Conservation (phyloP, 306 rosid genomes). For the Glycine tomentella region DNA sequence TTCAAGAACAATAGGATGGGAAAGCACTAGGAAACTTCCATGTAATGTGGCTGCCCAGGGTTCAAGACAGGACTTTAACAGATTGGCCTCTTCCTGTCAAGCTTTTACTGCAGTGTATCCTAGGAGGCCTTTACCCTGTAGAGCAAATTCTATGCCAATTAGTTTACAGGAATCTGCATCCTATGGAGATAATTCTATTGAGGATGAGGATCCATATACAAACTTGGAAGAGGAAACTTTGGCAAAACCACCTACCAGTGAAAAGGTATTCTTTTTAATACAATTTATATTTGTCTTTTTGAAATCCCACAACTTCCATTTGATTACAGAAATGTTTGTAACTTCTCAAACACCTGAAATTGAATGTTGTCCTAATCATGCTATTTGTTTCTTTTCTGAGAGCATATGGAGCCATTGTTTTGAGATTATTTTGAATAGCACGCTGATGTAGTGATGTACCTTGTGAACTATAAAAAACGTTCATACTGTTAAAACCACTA, state of each 20-base stretch:
- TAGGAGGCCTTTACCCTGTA: conserved; percentile 35
- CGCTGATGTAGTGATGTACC: background rate
- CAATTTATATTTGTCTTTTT: conserved; percentile 17
- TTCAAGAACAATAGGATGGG: conserved; percentile 48
- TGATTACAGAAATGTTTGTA: background rate
- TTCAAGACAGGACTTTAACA: conserved; percentile 38
- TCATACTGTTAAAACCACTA: background rate
- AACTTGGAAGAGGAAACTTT: conserved; percentile 44
- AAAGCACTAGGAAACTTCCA: conserved; percentile 38
- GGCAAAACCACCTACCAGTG: conserved; percentile 47
- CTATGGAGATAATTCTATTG: conserved; percentile 37
- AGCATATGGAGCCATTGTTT: background rate
- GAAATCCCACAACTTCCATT: conserved; percentile 10
- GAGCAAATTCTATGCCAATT: conserved; percentile 37
- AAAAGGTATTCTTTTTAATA: conserved; percentile 49
- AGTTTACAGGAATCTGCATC: conserved; percentile 51
- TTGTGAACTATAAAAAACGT: conserved; percentile 11
- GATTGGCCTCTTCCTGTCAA: conserved; percentile 46
- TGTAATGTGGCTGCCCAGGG: conserved; percentile 27
- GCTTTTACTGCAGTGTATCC: conserved; percentile 37
- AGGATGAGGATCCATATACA: conserved; percentile 43
- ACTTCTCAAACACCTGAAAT: conserved; percentile 21
- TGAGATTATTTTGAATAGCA: conserved; percentile 14
- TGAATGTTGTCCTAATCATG: conserved; percentile 21
- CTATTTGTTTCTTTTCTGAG: background rate